These are phyloP conservation scores for Phytophthora megakarya DNA, from an alignment of 352 stramenopile species.

Conservation along the genomic window DNA sequence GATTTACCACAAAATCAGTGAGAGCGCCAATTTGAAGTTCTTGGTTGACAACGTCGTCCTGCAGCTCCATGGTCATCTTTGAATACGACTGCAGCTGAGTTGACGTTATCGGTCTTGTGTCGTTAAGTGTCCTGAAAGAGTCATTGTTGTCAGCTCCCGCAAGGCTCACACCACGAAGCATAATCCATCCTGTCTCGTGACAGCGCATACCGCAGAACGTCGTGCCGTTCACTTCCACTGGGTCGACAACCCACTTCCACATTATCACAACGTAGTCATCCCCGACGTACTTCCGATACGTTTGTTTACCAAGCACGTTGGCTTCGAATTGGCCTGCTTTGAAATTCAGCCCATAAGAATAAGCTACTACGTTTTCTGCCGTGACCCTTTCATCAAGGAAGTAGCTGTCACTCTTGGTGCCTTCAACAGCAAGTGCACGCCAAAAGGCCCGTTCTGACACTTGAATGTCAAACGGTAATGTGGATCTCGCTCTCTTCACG, in stretches of 20 bases:
- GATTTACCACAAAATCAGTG: constrained; percentile 45
- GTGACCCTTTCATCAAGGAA: constrained; percentile 32
- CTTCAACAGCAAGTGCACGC: constrained; percentile 39
- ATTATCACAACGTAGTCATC: constrained; percentile 41
- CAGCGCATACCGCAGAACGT: constrained; percentile 41
- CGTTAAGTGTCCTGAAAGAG: neutral
- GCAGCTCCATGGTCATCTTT: constrained; percentile 52
- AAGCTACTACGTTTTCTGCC: constrained; percentile 30
- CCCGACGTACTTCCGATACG: constrained; percentile 43
- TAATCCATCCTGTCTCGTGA: constrained; percentile 39
- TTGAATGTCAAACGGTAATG: constrained; percentile 41
- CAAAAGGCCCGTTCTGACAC: constrained; percentile 40
- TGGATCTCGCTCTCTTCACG: constrained; percentile 39
- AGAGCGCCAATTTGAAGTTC: constrained; percentile 42
- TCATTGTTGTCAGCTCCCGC: neutral
- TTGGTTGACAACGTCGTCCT: constrained; percentile 52
- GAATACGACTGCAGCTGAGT: constrained; percentile 57
- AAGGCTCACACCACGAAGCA: constrained; percentile 18
- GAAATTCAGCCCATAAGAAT: constrained; percentile 34
- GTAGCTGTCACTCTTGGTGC: constrained; percentile 35
- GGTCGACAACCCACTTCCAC: constrained; percentile 53
- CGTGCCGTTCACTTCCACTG: constrained; percentile 38
- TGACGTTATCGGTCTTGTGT: constrained; percentile 8
- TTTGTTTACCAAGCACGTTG: constrained; percentile 50
- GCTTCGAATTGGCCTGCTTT: constrained; percentile 28